These are phyloP conservation scores for Areca catechu DNA, from an alignment of 176 grass and related monocot genomes.

Conservation along the genomic window DNA sequence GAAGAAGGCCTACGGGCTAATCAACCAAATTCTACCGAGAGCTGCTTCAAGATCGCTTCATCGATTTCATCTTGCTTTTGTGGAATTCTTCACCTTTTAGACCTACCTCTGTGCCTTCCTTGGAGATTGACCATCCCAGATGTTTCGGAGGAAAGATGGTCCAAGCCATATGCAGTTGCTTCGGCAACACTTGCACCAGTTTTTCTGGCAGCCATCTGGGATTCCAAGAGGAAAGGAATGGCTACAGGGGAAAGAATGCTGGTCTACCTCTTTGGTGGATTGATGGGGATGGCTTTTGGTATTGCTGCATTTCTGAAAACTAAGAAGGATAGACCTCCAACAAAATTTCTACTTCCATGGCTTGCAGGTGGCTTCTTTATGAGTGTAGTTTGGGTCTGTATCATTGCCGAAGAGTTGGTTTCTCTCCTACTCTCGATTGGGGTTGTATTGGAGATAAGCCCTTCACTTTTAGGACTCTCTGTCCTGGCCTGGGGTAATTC, in stretches of 20 bases:
- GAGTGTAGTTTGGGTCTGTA: slow-evolving; percentile 57
- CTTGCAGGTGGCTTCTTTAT: slow-evolving; percentile 52
- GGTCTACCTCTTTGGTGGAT: slow-evolving; percentile 9
- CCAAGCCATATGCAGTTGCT: slow-evolving; percentile 39
- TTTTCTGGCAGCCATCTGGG: slow-evolving; percentile 35
- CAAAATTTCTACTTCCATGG: slow-evolving; percentile 32
- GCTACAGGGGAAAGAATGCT: slow-evolving; percentile 4
- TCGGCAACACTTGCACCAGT: slow-evolving; percentile 36
- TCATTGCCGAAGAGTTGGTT: slow-evolving; percentile 44
- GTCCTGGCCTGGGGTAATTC: slow-evolving; percentile 81
- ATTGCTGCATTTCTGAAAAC: slow-evolving; percentile 29
- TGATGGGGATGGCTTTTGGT: slow-evolving; percentile 22
- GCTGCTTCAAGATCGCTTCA: background rate
- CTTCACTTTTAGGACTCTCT: slow-evolving; percentile 48
- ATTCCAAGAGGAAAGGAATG: slow-evolving; percentile 19
- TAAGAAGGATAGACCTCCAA: slow-evolving; percentile 16
- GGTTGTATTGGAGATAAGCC: slow-evolving; percentile 18
- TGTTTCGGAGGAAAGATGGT: slow-evolving; percentile 53
- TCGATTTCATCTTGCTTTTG: background rate
- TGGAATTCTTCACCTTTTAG: slow-evolving; percentile 10
- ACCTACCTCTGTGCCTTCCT: slow-evolving; percentile 39
- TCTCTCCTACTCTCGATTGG: slow-evolving; percentile 33
- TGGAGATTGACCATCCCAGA: slow-evolving; percentile 63
- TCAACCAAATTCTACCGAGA: background rate
- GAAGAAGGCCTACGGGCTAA: background rate